Evolutionary conservation across 176 grass and related monocot genomes (phyloP), one percentile per base, ranked within the genome.

Genomic region (Aegilops speltoides): DNA sequence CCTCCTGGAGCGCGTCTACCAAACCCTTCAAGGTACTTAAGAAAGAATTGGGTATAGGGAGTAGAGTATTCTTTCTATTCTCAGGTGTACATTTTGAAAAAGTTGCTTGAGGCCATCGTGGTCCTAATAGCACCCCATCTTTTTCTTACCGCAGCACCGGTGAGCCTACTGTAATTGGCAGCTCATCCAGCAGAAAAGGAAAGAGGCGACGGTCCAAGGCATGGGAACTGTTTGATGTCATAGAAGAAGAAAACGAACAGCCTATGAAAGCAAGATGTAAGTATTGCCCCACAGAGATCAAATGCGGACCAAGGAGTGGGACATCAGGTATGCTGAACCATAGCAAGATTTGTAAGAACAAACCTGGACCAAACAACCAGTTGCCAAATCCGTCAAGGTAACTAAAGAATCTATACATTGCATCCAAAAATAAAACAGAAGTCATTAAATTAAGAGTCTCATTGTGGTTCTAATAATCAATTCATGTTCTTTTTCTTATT

Each of bases 271-370:
- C 82, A 5, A 41, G 15, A 40, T 84, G 80, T 56, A 34, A 36
- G 0, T 19, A 82, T 7, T 84, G 82, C 24, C 0, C 4, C 3
- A 1, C 0, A 0, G 1, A 50, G 36, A 10, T 84, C 32, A 75
- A 29, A 1, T 76, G 83, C 6, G 26, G 15, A 8, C 16, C 40
- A 9, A 23, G 0, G 0, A 84, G 64, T 0, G 83, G 72, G 3
- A 85, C 83, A 17, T 64, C 83, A 0, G 83, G 64, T 34, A 25
- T 85, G 60, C 38, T 5, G 28, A 85, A 66, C 22, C 83, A 85
- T 50, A 11, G 23, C 25, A 84, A 41, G 37, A 76, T 57, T 10
- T 85, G 72, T 13, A 77, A 24, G 13, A 52, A 20, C 2, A 34
- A 65, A 74, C 83, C 14, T 76, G 26, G 17, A 65, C 19, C 57